These are phyloP conservation scores for Straminergon stramineum DNA, from an alignment of 225 moss, liverwort and hornwort species.

Conservation along the genomic window DNA sequence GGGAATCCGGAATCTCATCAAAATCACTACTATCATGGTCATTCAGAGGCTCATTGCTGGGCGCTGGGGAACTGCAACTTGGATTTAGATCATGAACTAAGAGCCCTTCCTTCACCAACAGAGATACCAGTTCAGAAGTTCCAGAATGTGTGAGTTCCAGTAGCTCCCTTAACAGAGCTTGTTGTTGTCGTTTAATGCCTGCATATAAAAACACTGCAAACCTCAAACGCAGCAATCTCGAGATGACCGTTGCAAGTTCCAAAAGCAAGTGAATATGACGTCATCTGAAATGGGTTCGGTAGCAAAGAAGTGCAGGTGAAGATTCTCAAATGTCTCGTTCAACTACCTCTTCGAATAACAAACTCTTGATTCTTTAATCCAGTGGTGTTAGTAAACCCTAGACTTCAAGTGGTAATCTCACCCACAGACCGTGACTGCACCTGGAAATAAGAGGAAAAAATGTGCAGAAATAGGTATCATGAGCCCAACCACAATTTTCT, in stretches of 20 bases:
- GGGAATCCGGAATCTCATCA: constrained; percentile 19
- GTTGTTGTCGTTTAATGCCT: constrained; percentile 47
- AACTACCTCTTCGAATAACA: background rate
- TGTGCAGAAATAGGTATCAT: background rate
- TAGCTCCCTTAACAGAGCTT: constrained; percentile 44
- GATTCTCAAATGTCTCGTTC: background rate
- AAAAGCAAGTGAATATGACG: background rate
- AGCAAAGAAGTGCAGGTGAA: background rate
- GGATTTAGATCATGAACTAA: constrained; percentile 46
- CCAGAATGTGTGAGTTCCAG: constrained; percentile 60
- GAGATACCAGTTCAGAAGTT: constrained; percentile 47
- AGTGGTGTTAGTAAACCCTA: background rate
- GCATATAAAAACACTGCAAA: constrained; percentile 5
- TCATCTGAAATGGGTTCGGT: background rate
- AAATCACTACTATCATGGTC: background rate
- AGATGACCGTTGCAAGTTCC: background rate
- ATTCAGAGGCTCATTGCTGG: background rate
- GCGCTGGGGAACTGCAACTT: constrained; percentile 13
- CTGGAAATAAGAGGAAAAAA: background rate
- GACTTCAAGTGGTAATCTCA: background rate
- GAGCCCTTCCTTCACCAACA: constrained; percentile 56
- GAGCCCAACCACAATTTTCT: background rate
- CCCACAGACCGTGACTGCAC: background rate
- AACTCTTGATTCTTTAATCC: background rate
- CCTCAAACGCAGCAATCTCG: background rate